Conservation (phyloP, 2,329 filamentous ascomycete genomes). For the Botryosphaeria agaves region DNA sequence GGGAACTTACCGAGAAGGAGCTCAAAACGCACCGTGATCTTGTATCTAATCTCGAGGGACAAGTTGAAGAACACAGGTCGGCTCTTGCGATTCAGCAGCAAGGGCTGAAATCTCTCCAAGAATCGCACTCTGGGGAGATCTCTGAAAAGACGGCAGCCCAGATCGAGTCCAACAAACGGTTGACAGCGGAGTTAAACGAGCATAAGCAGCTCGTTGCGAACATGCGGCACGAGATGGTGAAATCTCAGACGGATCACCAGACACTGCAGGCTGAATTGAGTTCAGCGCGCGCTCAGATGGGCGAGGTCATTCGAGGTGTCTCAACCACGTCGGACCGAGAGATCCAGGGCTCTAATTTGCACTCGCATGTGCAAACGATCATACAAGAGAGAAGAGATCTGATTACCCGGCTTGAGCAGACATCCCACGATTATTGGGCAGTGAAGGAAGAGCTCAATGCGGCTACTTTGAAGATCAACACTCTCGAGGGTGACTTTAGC, state of each 20-base stretch:
- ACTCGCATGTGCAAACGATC: slow-evolving; percentile 23
- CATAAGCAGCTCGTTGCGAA: not conserved
- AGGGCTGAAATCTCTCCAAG: slow-evolving; percentile 33
- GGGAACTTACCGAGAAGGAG: slow-evolving; percentile 36
- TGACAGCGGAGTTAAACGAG: slow-evolving; percentile 11
- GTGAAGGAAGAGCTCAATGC: slow-evolving; percentile 25
- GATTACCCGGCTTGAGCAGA: slow-evolving; percentile 21
- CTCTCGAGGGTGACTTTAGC: slow-evolving; percentile 24
- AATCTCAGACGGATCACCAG: not conserved
- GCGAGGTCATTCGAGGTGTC: slow-evolving; percentile 44
- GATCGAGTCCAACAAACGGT: slow-evolving; percentile 14
- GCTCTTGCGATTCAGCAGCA: slow-evolving; percentile 36
- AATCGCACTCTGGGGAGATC: slow-evolving; percentile 38
- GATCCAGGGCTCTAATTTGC: slow-evolving; percentile 24
- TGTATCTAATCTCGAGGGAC: slow-evolving; percentile 36
- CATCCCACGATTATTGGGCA: slow-evolving; percentile 22
- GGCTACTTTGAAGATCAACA: slow-evolving; percentile 18
- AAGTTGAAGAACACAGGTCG: slow-evolving; percentile 38
- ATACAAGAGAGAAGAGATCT: slow-evolving; percentile 28
- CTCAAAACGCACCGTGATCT: slow-evolving; percentile 32
- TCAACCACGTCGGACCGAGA: slow-evolving; percentile 48
- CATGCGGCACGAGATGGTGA: not conserved
- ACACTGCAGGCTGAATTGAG: slow-evolving; percentile 17
- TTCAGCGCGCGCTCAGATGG: slow-evolving; percentile 38
- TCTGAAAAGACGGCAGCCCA: slow-evolving; percentile 31